Percentiles rank a stretch among this genome's conserved stretches.
Conservation (phyloP, 371 early-diverging fungal genomes). For the Mortierella sp. region DNA sequence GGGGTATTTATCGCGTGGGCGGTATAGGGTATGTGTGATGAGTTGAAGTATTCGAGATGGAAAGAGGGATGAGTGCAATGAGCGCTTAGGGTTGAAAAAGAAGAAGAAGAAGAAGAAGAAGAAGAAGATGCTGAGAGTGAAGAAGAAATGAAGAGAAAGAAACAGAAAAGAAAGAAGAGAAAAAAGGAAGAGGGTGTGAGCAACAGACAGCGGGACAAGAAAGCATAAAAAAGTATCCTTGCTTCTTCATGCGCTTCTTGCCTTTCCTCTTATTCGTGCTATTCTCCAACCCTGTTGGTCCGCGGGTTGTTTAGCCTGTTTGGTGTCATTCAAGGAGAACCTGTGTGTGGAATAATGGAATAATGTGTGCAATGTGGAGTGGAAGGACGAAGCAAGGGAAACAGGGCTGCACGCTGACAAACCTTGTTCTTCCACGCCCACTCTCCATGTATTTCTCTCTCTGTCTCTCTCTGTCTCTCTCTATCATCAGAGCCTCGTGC, state of each 20-base stretch:
- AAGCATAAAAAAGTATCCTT: neutral
- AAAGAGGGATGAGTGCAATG: neutral
- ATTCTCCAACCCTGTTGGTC: neutral
- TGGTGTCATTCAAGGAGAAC: neutral
- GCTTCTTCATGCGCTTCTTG: neutral
- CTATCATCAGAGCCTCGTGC: neutral
- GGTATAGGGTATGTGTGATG: neutral
- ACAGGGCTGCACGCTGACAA: slow-evolving; percentile 1
- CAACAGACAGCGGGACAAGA: neutral
- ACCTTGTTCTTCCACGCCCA: slow-evolving; percentile 13
- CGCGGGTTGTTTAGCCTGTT: neutral
- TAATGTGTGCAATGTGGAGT: neutral
- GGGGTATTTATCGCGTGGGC: neutral
- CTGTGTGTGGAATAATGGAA: neutral
- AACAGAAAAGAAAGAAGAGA: neutral
- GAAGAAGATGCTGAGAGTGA: neutral
- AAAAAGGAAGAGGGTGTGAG: neutral
- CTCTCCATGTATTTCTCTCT: neutral
- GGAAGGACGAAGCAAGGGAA: neutral
- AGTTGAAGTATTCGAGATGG: neutral
- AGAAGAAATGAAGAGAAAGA: neutral
- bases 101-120: neutral
- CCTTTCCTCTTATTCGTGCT: no score
- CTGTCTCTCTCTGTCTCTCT: neutral
- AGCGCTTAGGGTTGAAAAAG: neutral